Conservation (phyloP, 2,329 filamentous ascomycete genomes). For the Penicillium sp. region DNA sequence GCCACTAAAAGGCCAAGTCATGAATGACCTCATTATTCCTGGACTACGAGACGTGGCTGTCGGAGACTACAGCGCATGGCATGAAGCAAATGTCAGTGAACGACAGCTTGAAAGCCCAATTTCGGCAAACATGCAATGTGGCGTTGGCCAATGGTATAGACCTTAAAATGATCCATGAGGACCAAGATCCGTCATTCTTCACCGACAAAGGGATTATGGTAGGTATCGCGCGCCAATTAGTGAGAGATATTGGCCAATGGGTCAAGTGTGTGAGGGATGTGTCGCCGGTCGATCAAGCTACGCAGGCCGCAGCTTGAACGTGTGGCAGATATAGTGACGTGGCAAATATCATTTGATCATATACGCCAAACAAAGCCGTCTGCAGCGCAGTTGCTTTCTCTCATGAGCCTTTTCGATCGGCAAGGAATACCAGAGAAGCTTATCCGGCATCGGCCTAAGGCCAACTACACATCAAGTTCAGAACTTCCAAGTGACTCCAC, state of each 20-base stretch:
- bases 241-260: not conserved
- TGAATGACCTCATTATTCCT: conserved; percentile 2
- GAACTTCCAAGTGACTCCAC: too few relatives aligned
- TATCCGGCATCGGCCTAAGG: too few relatives aligned
- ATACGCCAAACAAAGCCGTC: too few relatives aligned
- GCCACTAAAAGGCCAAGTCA: not conserved
- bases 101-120: conserved; percentile 12
- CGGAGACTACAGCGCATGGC: conserved; percentile 5
- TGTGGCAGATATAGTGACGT: too few relatives aligned
- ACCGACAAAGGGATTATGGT: conserved; percentile 7
- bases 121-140: conserved; percentile 12
- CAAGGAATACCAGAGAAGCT: too few relatives aligned
- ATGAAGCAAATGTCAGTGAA: conserved; percentile 9
- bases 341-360: not conserved
- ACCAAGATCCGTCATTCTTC: conserved; percentile 9
- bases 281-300: too few relatives aligned
- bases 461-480: too few relatives aligned
- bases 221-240: conserved; percentile 11
- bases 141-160: conserved; percentile 13
- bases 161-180: conserved; percentile 12
- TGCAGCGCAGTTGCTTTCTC: too few relatives aligned
- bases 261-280: not conserved
- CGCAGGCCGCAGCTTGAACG: too few relatives aligned
- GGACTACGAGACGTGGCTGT: conserved; percentile 11
- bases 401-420: too few relatives aligned